Conservation (phyloP, 1,284 basidiomycete genomes). For the Cutaneotrichosporon arboriforme region DNA sequence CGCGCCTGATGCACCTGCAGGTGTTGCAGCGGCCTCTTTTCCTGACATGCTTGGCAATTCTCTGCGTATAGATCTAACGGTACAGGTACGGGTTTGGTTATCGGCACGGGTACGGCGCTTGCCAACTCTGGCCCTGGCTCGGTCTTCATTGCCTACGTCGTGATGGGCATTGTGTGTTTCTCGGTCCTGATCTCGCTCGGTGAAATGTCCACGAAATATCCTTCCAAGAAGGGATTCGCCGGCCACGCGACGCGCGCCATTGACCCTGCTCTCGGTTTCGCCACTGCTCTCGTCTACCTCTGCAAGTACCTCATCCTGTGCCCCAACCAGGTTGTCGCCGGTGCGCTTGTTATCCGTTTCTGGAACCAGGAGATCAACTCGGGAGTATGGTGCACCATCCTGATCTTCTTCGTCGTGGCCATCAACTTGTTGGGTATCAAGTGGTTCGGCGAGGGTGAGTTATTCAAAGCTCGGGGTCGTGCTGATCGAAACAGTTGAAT, state of each 20-base stretch:
- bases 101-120: conserved; percentile 55
- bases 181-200: conserved; percentile 39
- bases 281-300: conserved; percentile 34
- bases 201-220: conserved; percentile 44
- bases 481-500: conserved; percentile 11
- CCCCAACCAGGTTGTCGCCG: conserved; percentile 49
- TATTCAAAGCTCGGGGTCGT: no score
- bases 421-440: conserved; percentile 67
- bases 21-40: no score
- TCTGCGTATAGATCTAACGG: not conserved
- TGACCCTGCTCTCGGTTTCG: conserved; percentile 39
- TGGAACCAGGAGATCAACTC: conserved; percentile 36
- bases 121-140: conserved; percentile 49
- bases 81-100: conserved; percentile 62
- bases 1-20: no score
- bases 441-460: conserved; percentile 65
- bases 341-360: conserved; percentile 42
- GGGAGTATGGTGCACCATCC: conserved; percentile 45
- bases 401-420: conserved; percentile 35
- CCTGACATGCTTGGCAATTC: no score
- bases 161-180: conserved; percentile 44
- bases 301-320: conserved; percentile 56
- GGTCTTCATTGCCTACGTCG: conserved; percentile 49
- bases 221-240: conserved; percentile 43
- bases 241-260: conserved; percentile 36